phyloP scores from a whole-genome alignment of 441 rosid species.

The Gossypium gossypioides region DNA sequence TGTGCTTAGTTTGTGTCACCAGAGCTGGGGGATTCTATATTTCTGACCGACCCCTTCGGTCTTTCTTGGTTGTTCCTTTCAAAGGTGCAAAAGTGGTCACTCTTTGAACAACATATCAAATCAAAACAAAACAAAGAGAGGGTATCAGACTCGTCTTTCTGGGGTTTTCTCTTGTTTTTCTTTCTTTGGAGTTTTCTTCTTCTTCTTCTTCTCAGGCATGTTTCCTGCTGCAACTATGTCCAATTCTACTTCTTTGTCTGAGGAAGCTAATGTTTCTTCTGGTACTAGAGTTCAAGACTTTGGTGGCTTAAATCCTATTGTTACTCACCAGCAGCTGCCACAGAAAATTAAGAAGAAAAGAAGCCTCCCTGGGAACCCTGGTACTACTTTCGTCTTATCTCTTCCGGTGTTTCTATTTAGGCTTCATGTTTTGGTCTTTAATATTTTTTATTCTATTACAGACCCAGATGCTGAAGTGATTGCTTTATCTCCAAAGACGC shows the following conservation, averaged over 20 bases:
- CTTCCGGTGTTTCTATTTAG: neutral
- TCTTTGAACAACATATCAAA: constrained; percentile 15
- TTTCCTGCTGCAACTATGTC: constrained; percentile 51
- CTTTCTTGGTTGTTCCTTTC: constrained; percentile 21
- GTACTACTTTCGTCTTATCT: constrained; percentile 20
- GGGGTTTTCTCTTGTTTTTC: constrained; percentile 29
- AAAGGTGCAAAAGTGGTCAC: constrained; percentile 25
- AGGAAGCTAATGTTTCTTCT: constrained; percentile 60
- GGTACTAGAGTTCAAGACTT: constrained; percentile 46
- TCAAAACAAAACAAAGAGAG: constrained; percentile 12
- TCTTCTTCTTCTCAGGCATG: constrained; percentile 32
- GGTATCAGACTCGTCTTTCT: constrained; percentile 25
- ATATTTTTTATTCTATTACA: constrained; percentile 13
- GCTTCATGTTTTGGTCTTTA: neutral
- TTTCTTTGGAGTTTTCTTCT: constrained; percentile 48
- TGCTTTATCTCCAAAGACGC: constrained; percentile 60
- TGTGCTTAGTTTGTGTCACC: constrained; percentile 25
- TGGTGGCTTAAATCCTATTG: constrained; percentile 28
- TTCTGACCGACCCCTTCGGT: constrained; percentile 10
- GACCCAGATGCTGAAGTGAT: constrained; percentile 82
- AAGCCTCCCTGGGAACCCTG: constrained; percentile 89
- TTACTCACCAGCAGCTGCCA: constrained; percentile 36
- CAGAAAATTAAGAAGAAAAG: constrained; percentile 67
- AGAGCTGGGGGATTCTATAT: constrained; percentile 25
- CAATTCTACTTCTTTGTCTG: constrained; percentile 52